Evolutionary conservation across 2,329 filamentous ascomycete genomes (phyloP).

Genomic region (Aspergillus neoniger): DNA sequence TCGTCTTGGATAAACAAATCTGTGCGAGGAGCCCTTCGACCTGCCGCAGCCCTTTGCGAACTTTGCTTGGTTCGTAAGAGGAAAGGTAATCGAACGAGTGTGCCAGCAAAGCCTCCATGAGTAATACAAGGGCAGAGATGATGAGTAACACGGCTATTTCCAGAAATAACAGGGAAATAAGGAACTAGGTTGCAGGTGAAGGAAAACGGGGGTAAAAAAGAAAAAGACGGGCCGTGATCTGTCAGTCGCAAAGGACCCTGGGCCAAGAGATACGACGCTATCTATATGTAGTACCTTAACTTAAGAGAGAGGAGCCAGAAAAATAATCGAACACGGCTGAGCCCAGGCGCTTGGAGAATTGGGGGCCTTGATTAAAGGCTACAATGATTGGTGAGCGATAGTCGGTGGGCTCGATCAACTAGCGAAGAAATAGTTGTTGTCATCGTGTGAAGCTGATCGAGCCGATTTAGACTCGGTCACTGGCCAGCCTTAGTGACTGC

Average conservation of each 20-base stretch:
- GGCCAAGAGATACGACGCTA: conserved; percentile 8
- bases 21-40: conserved; percentile 92
- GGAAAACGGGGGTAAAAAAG: conserved; percentile 1
- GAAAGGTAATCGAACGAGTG: conserved; percentile 96
- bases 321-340: conserved; percentile 6
- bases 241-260: conserved; percentile 1
- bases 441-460: conserved; percentile 19
- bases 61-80: conserved; percentile 84
- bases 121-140: conserved; percentile 11
- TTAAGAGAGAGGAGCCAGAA: neutral
- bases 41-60: conserved; percentile 90
- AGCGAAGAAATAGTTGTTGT: conserved; percentile 7
- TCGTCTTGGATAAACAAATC: conserved; percentile 73
- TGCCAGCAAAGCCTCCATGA: conserved; percentile 88
- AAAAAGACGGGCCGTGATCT: conserved; percentile 7
- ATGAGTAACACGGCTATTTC: conserved; percentile 3
- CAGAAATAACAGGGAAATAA: neutral
- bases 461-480: conserved; percentile 14
- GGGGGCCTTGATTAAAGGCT: conserved; percentile 6
- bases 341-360: conserved; percentile 11
- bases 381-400: conserved; percentile 3
- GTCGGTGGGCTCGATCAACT: conserved; percentile 2
- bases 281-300: conserved; percentile 5
- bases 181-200: conserved; percentile 3
- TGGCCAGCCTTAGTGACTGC: conserved; percentile 13